Evolutionary conservation across 2,329 filamentous ascomycete genomes (phyloP), one percentile per base, ranked within the genome.

Genomic region (Neonectria punicea): DNA sequence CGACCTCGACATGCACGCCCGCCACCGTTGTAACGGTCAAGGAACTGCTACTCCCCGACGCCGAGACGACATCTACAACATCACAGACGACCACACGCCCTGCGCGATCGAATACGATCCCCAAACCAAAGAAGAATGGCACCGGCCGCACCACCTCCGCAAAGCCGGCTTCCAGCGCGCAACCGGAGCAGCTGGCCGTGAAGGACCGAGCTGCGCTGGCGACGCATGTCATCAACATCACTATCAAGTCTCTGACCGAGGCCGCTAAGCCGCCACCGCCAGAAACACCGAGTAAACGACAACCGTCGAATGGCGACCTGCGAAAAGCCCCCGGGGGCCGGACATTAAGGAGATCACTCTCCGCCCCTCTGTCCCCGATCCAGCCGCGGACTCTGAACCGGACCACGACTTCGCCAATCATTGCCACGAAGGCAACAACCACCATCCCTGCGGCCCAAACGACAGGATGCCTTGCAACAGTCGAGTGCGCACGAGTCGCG

Each of bases 201-300:
- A 83, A 79, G 70, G 90, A 93, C 63, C 88, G 86, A 76, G 89
- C 89, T 55, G 83, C 87, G 49, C 80, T 94, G 39, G 92, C 92
- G 13, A 93, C 92, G 0, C 87, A 93, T 66, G 83, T 93, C 39
- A 88, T 93, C 72, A 95, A 94, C 75, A 82, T 83, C 7, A 85
- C 89, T 1, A 82, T 94, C 43, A 93, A 92, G 73, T 84, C 86
- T 10, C 83, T 95, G 4, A 85, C 85, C n/a, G 89, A 92, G 61
- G 89, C 89, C 0, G 83, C 89, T 20, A 93, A 90, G 75, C 78
- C 81, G 2, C 66, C 79, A 4, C 68, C 77, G 1, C 67, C 73
- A 4, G 58, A 77, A 2, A 75, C 78, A 14, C 74, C 79, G 8
- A 70, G 72, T n/a, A 76, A 77, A 44, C 76, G 66, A 65, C 76